These are phyloP conservation scores for Gaultheria prostrata DNA, from an alignment of 148 eudicot genomes.

Conservation along the genomic window DNA sequence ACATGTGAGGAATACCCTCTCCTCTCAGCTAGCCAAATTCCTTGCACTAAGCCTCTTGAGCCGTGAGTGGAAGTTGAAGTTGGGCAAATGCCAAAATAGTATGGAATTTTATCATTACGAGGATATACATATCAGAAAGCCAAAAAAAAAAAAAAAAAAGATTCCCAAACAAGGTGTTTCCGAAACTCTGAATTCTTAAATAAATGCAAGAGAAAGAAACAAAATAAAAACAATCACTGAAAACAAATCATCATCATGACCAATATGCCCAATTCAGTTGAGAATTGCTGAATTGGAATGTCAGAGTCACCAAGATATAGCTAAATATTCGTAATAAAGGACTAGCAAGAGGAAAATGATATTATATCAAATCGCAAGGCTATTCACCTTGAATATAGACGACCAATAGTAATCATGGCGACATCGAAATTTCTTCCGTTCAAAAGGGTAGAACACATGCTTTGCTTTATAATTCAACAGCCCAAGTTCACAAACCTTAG, in stretches of 20 bases:
- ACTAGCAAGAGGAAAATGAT: background rate
- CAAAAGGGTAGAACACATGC: constrained; percentile 78
- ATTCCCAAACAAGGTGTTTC: background rate
- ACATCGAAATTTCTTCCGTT: constrained; percentile 80
- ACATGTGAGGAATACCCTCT: background rate
- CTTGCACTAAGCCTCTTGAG: background rate
- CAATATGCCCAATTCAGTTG: background rate
- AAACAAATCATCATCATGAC: background rate
- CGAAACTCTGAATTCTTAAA: background rate
- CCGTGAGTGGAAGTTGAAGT: background rate
- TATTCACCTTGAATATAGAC: constrained; percentile 76
- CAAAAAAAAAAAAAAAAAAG: background rate
- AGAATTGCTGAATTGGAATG: background rate
- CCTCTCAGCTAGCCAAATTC: background rate
- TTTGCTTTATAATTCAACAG: constrained; percentile 90
- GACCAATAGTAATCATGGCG: constrained; percentile 99
- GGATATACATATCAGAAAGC: background rate
- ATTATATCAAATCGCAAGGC: background rate
- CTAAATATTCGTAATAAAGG: constrained; percentile 1
- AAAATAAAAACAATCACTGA: background rate
- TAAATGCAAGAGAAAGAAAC: background rate
- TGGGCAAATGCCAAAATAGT: background rate
- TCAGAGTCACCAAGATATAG: background rate
- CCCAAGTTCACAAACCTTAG: constrained; percentile 95
- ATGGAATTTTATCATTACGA: background rate